A percentile compares a stretch with the other conserved stretches of the same genome.
Conservation (phyloP, 441 rosid genomes). For the Gossypium davidsonii region DNA sequence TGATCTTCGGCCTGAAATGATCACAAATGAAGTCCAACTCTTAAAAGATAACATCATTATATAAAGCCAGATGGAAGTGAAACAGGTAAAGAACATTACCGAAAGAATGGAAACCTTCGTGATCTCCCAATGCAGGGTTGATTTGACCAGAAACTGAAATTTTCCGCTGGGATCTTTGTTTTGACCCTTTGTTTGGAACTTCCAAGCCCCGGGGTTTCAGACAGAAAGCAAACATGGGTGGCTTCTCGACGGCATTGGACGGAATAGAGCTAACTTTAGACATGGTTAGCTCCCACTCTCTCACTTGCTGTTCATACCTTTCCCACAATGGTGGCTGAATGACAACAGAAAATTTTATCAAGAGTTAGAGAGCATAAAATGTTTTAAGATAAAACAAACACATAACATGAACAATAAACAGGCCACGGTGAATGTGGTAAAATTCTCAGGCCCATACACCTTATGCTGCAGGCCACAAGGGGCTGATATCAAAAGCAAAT, state of each 20-base stretch:
- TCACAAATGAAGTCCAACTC: slow-evolving; percentile 11
- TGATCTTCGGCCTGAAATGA: slow-evolving; percentile 61
- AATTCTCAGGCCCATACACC: neutral
- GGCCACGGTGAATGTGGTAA: neutral
- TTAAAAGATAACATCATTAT: neutral
- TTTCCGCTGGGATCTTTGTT: slow-evolving; percentile 74
- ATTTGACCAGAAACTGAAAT: slow-evolving; percentile 54
- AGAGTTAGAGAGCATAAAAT: neutral
- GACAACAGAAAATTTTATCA: neutral
- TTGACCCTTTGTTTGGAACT: slow-evolving; percentile 79
- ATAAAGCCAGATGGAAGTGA: slow-evolving; percentile 8
- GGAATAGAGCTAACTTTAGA: slow-evolving; percentile 33
- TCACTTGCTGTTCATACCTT: slow-evolving; percentile 65
- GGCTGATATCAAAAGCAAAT: neutral
- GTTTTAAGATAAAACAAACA: neutral
- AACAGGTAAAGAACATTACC: slow-evolving; percentile 27
- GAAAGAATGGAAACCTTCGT: slow-evolving; percentile 42
- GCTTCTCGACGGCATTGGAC: slow-evolving; percentile 58
- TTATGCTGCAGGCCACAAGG: neutral
- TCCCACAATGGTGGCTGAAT: slow-evolving; percentile 90
- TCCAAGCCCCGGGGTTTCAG: slow-evolving; percentile 95
- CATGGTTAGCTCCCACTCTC: slow-evolving; percentile 69
- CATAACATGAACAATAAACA: neutral
- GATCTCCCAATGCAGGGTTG: slow-evolving; percentile 43
- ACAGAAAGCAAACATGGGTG: slow-evolving; percentile 91